Percentiles rank a stretch among this genome's conserved stretches.
Conservation (phyloP, 2,329 filamentous ascomycete genomes). For the Penicillium sp. region DNA sequence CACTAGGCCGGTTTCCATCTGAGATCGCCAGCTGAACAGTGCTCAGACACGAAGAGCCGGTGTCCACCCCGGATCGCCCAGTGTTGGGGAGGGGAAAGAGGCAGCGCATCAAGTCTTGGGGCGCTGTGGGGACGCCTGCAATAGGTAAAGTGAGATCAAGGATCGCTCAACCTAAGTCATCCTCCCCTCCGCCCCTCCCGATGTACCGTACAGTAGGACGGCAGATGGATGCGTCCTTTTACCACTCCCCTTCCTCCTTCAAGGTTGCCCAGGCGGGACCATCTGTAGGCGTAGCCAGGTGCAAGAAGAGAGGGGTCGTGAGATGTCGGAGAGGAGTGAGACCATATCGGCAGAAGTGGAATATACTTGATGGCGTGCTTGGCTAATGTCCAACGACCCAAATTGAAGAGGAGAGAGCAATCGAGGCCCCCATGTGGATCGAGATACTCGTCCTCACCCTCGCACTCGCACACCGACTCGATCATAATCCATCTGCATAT, state of each 20-base stretch:
- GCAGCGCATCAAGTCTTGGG: neutral
- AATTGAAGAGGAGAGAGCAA: neutral
- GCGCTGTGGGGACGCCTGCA: neutral
- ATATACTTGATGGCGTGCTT: neutral
- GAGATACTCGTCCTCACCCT: neutral
- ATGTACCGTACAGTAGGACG: neutral
- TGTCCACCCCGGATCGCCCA: conserved; percentile 3
- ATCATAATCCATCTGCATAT: neutral
- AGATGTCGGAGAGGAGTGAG: neutral
- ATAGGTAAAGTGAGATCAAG: conserved; percentile 7
- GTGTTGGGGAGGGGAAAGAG: neutral
- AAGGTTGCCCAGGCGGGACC: neutral
- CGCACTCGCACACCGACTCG: conserved; percentile 1
- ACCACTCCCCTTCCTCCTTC: neutral
- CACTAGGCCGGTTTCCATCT: neutral
- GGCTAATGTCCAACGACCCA: neutral
- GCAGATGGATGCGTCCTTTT: neutral
- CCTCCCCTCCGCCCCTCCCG: neutral
- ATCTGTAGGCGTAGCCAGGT: neutral
- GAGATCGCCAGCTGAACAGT: conserved; percentile 18
- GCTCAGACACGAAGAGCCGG: conserved; percentile 7
- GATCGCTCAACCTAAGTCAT: conserved; percentile 5
- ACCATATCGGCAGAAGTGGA: neutral
- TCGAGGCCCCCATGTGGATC: neutral
- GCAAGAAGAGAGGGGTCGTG: neutral